A percentile compares a stretch with the other conserved stretches of the same genome.
phyloP scores from a whole-genome alignment of 1,284 basidiomycete genomes.

The Flammula alnicola region DNA sequence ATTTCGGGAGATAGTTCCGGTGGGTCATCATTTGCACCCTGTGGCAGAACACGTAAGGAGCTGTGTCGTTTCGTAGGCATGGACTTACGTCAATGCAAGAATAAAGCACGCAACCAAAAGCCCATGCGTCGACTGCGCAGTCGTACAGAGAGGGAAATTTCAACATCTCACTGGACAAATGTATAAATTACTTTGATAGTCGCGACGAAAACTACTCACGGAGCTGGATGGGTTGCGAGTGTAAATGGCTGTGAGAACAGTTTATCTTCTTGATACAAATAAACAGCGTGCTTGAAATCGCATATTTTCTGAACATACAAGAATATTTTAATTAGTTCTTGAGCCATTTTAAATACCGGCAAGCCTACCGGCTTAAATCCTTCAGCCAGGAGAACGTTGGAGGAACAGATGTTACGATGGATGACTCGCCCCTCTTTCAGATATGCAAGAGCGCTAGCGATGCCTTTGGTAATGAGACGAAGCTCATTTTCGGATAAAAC shows the following conservation, averaged over 20 bases:
- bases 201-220: slow-evolving; percentile 32
- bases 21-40: slow-evolving; percentile 17
- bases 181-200: background rate
- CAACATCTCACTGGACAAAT: slow-evolving; percentile 35
- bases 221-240: slow-evolving; percentile 34
- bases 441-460: slow-evolving; percentile 49
- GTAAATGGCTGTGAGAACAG: slow-evolving; percentile 16
- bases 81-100: slow-evolving; percentile 21
- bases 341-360: background rate
- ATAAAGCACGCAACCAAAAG: slow-evolving; percentile 42
- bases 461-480: slow-evolving; percentile 41
- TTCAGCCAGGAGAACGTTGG: slow-evolving; percentile 40
- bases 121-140: slow-evolving; percentile 45
- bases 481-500: slow-evolving; percentile 41
- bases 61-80: background rate
- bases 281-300: slow-evolving; percentile 37
- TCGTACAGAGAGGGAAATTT: slow-evolving; percentile 27
- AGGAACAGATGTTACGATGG: slow-evolving; percentile 41
- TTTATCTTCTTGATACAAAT: slow-evolving; percentile 23
- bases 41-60: slow-evolving; percentile 1
- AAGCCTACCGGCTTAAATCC: slow-evolving; percentile 39
- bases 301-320: slow-evolving; percentile 48
- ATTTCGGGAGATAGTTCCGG: background rate
- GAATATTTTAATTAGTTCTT: too few species aligned
- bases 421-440: slow-evolving; percentile 45